A percentile compares a stretch with the other conserved stretches of the same genome.
These are phyloP conservation scores for Arthrobotrys megalospora DNA, from an alignment of 2,329 filamentous ascomycete genomes.

Conservation along the genomic window DNA sequence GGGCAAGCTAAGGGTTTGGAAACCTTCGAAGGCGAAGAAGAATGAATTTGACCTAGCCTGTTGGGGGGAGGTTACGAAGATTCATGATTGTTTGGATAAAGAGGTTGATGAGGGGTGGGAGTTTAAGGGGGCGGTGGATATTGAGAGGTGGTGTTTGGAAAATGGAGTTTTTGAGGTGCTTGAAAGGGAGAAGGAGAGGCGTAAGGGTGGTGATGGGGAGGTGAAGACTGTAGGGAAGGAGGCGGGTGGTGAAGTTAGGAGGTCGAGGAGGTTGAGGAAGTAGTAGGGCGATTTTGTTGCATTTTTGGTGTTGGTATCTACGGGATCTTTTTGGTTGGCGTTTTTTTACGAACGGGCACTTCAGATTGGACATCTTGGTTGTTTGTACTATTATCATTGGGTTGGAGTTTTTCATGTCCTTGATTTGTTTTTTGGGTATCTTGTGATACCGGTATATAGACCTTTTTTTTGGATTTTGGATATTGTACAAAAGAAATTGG, in stretches of 20 bases:
- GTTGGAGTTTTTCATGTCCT: too few relatives aligned
- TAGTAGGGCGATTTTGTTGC: neutral
- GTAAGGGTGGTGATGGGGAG: slow-evolving; percentile 2
- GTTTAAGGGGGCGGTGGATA: slow-evolving; percentile 40
- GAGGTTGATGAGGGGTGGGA: slow-evolving; percentile 38
- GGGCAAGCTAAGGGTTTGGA: slow-evolving; percentile 44
- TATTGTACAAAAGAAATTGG: too few relatives aligned
- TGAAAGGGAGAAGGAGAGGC: slow-evolving; percentile 39
- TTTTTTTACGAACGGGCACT: neutral
- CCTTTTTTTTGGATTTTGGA: too few relatives aligned
- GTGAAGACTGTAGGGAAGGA: neutral
- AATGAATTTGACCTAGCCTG: slow-evolving; percentile 42
- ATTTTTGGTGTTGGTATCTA: slow-evolving; percentile 5
- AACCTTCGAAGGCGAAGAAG: slow-evolving; percentile 48
- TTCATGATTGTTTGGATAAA: slow-evolving; percentile 47
- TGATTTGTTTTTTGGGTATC: too few relatives aligned
- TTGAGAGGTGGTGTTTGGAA: slow-evolving; percentile 38
- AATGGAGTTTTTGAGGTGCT: slow-evolving; percentile 32
- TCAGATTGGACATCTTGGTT: too few relatives aligned
- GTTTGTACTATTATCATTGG: too few relatives aligned
- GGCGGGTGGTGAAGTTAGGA: neutral
- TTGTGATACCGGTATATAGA: too few relatives aligned
- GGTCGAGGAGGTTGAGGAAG: slow-evolving; percentile 18
- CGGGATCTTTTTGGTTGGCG: neutral
- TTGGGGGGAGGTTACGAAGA: slow-evolving; percentile 29